A percentile compares a stretch with the other conserved stretches of the same genome.
Conservation (phyloP, 257 asterid species). For the Gynochthodes officinalis region DNA sequence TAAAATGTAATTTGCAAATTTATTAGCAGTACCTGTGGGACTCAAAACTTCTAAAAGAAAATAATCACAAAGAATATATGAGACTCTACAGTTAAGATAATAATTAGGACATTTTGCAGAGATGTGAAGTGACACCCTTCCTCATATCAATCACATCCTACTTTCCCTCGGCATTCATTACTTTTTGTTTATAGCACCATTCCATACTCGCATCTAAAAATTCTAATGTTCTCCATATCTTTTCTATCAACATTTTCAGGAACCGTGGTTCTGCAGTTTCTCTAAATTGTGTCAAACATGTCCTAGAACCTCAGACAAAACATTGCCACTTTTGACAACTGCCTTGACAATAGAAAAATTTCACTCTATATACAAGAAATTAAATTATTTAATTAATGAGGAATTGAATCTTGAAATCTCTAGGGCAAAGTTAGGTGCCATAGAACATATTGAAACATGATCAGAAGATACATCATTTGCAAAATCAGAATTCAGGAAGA, state of each 20-base stretch:
- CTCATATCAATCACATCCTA: background rate
- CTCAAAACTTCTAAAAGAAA: background rate
- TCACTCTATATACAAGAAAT: background rate
- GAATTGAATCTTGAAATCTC: background rate
- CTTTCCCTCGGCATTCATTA: background rate
- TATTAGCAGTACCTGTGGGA: background rate
- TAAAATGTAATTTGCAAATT: background rate
- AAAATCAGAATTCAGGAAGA: background rate
- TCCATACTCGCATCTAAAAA: background rate
- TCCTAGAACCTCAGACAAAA: background rate
- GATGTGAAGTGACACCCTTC: slow-evolving; percentile 4
- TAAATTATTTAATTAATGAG: background rate
- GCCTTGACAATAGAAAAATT: background rate
- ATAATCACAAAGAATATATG: background rate
- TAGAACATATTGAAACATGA: background rate
- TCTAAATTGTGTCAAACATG: background rate
- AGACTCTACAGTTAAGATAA: background rate
- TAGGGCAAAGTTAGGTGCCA: background rate
- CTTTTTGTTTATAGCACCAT: background rate
- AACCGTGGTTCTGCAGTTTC: background rate
- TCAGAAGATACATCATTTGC: background rate
- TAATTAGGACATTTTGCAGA: background rate
- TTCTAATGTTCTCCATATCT: background rate
- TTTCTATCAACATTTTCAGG: background rate
- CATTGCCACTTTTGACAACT: background rate